Evolutionary conservation across 1,284 basidiomycete genomes (phyloP).

Genomic region (Tilletia horrida): DNA sequence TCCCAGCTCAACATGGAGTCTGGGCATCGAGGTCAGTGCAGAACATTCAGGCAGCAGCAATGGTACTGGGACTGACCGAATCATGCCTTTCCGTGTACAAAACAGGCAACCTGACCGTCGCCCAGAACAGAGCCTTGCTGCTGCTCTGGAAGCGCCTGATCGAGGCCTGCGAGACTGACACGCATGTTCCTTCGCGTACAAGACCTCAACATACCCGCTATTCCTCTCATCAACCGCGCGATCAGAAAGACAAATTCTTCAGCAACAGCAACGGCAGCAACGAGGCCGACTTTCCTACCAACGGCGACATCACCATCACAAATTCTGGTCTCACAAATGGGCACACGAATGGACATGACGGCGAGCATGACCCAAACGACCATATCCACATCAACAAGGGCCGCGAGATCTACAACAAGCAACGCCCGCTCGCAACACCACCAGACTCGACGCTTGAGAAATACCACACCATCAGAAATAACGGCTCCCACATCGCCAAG

Average conservation of each 20-base stretch:
- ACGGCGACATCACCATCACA: no score
- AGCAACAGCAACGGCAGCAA: constrained; percentile 18
- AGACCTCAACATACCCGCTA: neutral
- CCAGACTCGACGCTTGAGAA: constrained; percentile 2
- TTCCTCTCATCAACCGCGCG: neutral
- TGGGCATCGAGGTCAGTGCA: constrained; percentile 10
- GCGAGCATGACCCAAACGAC: neutral
- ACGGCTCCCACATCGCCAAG: constrained; percentile 27
- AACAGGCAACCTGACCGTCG: constrained; percentile 35
- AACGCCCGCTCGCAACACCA: constrained; percentile 11
- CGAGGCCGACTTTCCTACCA: constrained; percentile 20
- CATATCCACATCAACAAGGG: no score
- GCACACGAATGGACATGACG: neutral
- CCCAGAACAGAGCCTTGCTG: constrained; percentile 42
- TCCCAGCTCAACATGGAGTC: constrained; percentile 10
- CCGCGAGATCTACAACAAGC: neutral
- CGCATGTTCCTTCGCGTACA: neutral
- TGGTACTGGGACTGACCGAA: neutral
- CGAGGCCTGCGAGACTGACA: constrained; percentile 36
- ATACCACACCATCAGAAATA: neutral
- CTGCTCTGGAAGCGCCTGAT: constrained; percentile 48
- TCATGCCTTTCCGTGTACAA: neutral
- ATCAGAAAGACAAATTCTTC: neutral
- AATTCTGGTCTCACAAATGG: no score
- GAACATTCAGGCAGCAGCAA: neutral